These are phyloP conservation scores for Morella rubra DNA, from an alignment of 306 rosid species.

Conservation along the genomic window DNA sequence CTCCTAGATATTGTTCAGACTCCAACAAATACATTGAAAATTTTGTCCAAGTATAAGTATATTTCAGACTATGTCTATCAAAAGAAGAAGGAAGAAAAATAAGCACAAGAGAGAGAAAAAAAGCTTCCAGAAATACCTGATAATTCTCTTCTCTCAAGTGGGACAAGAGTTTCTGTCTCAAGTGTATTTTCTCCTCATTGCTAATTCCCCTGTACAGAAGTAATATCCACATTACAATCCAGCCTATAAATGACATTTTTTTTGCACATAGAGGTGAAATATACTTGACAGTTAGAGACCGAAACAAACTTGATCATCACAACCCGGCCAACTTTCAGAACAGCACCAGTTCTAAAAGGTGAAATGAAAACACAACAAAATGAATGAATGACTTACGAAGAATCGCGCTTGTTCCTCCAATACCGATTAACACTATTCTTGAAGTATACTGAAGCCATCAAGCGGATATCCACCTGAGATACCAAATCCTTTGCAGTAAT, in stretches of 20 bases:
- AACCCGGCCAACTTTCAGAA: not conserved
- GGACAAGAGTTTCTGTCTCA: conserved; percentile 74
- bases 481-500: conserved; percentile 81
- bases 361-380: conserved; percentile 1
- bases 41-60: not conserved
- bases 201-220: conserved; percentile 68
- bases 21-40: not conserved
- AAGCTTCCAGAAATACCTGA: conserved; percentile 47
- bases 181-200: conserved; percentile 81
- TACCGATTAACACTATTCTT: conserved; percentile 81
- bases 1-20: not conserved
- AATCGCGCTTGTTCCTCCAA: conserved; percentile 80
- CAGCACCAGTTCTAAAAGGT: not conserved
- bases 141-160: conserved; percentile 82
- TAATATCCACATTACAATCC: conserved; percentile 19
- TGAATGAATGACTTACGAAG: conserved; percentile 40
- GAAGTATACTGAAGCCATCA: conserved; percentile 85
- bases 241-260: not conserved
- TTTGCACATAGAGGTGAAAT: not conserved
- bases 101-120: conserved; percentile 15
- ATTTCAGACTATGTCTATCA: not conserved
- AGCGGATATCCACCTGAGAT: conserved; percentile 71
- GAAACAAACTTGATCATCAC: not conserved
- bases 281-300: conserved; percentile 5
- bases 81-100: not conserved